Evolutionary conservation across 306 rosid species (phyloP), one percentile per base, ranked within the genome.

Genomic region (Citrullus amarus): DNA sequence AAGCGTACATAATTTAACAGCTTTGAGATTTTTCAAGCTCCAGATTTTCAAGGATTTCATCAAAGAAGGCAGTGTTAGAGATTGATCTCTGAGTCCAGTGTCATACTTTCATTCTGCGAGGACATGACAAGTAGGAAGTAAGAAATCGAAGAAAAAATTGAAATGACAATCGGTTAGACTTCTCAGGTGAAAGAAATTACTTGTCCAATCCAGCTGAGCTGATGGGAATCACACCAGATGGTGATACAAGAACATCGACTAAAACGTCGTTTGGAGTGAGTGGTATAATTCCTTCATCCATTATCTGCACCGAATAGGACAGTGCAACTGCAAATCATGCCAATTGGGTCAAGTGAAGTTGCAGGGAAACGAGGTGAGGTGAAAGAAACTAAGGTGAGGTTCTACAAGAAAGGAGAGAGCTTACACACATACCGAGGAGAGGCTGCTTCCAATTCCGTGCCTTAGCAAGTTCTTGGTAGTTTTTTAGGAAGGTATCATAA

Each of bases 401-500:
- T 48, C 44, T n/a, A 15, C 25, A 2, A 28, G 18, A 9, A 59
- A 60, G 44, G 28, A 70, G 34, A 39, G 66, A 68, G 55, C 54
- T 80, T 55, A 15, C 38, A 80, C 43, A 78, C 86, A 41, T 87
- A 95, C 97, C 99, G 43, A 89, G 88, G 57, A 95, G 86, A 44
- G 99, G 97, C 79, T 87, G 97, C 85, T 82, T 89, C 99, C 99
- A 95, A 81, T 88, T 86, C 79, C 80, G 85, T 32, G 82, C 83
- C 83, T 83, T 87, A 34, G 89, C 97, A 58, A 92, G 91, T 79
- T 88, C 91, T 86, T 82, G 92, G 85, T 92, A 95, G 78, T 85
- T 95, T 80, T 72, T 85, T 82, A 95, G 83, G 82, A 95, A 95
- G 85, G 88, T 90, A 86, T 95, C 99, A 48, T 95, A 95, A 82